A percentile compares a stretch with the other conserved stretches of the same genome.
These are phyloP conservation scores for Chaetomium tenue DNA, from an alignment of 495 filamentous ascomycete genomes.

Conservation along the genomic window DNA sequence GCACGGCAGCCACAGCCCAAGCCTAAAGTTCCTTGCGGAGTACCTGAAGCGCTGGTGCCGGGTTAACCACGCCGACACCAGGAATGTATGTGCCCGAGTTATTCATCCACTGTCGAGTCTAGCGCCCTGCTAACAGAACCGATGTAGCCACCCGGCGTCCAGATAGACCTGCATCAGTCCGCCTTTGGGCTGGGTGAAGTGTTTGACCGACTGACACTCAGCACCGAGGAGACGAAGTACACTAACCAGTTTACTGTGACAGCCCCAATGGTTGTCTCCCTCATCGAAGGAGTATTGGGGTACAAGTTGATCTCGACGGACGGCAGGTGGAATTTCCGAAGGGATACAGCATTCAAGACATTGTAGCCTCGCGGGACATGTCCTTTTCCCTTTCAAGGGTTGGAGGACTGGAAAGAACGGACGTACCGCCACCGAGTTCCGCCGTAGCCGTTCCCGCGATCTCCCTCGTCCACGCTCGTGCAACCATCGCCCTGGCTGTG, in stretches of 20 bases:
- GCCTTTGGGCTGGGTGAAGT: constrained; percentile 39
- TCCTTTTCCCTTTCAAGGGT: constrained; percentile 25
- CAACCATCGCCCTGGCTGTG: too few species aligned
- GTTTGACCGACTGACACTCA: constrained; percentile 40
- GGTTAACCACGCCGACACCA: constrained; percentile 37
- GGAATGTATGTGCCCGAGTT: constrained; percentile 24
- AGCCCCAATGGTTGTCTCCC: constrained; percentile 37
- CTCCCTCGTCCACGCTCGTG: too few species aligned
- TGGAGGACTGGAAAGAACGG: constrained; percentile 25
- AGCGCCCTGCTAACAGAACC: background rate
- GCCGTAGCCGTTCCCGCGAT: constrained; percentile 30
- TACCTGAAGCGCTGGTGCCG: constrained; percentile 43
- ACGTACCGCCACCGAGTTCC: constrained; percentile 33
- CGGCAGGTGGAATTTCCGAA: constrained; percentile 27
- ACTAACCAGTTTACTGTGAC: constrained; percentile 33
- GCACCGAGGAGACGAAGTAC: constrained; percentile 31
- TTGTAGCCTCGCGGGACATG: background rate
- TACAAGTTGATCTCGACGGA: constrained; percentile 35
- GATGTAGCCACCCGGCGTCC: constrained; percentile 38
- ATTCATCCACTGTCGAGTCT: background rate
- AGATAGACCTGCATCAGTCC: constrained; percentile 38
- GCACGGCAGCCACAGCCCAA: constrained; percentile 42
- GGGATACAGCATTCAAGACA: constrained; percentile 27
- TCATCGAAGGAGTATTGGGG: constrained; percentile 43
- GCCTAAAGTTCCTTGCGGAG: constrained; percentile 39